Base-by-base conservation (phyloP, 2,329 filamentous ascomycete species). In the Claviceps purpurea region DNA sequence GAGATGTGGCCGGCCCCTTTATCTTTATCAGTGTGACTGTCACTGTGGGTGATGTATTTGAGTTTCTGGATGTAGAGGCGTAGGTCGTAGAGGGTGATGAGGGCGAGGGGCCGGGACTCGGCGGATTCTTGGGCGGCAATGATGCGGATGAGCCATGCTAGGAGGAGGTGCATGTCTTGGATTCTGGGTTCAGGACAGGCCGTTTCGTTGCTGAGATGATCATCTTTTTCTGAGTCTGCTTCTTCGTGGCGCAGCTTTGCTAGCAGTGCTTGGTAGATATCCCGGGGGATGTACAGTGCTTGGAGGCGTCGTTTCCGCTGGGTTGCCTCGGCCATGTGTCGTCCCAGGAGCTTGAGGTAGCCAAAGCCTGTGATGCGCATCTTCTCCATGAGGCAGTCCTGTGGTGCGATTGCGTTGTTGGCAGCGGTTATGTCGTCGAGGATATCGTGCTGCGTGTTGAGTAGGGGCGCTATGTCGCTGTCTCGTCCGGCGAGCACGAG, bases 401-500 rank as follows among this genome's bases (percentile, higher is more conserved):
- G 37, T n/a, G 45, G 45, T 18, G 18, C 37, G 18, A 37, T 11
- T n/a, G 2, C 6, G 2, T 37, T 26, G 14, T 49, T 26, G 11
- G 38, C 52, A 10, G n/a, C 18, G 3, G 30, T 18, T 13, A 48
- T 48, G n/a, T 42, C 43, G 6, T 47, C 56, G 5, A 74, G 56
- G 2, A 65, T 60, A 49, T 76, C 73, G 4, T 67, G 57, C 6
- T 60, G 58, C 2, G 65, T 60, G 8, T 65, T 65, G 1, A 61
- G 55, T 2, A 73, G 53, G 3, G 64, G 63, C 5, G 62, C 61
- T 0, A 77, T 66, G 42, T 75, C 65, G 11, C 60, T 58, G 26
- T 72, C 70, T 3, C 65, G 60, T 1, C 70, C 73, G 6, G 66
- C 65, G 2, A 79, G 58, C 0, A 74, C 67, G 1, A 68, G 60